A percentile compares a stretch with the other conserved stretches of the same genome.
These are phyloP conservation scores for Aspergillus oerlinghausenensis DNA, from an alignment of 2,329 filamentous ascomycete species.

Conservation along the genomic window DNA sequence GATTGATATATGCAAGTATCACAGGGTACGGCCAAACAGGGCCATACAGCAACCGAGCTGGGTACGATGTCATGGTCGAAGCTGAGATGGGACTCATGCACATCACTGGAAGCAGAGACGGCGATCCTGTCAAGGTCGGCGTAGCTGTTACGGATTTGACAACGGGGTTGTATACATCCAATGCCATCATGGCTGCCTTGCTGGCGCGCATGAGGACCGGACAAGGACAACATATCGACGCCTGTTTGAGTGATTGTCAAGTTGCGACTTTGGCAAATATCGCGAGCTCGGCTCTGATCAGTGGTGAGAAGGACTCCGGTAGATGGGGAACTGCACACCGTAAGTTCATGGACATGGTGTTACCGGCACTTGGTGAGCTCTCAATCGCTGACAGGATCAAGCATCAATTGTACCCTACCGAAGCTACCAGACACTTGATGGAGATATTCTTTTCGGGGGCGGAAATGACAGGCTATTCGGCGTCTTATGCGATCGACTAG, in stretches of 20 bases:
- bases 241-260: conserved; percentile 87
- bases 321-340: conserved; percentile 96
- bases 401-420: conserved; percentile 96
- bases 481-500: conserved; percentile 54
- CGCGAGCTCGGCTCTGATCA: conserved; percentile 84
- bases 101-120: conserved; percentile 84
- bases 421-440: conserved; percentile 65
- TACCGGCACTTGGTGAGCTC: background rate
- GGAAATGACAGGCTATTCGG: conserved; percentile 61
- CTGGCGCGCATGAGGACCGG: conserved; percentile 70
- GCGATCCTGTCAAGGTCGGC: conserved; percentile 92
- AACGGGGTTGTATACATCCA: conserved; percentile 90
- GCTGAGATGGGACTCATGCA: conserved; percentile 98
- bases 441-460: conserved; percentile 60
- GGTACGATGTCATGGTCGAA: conserved; percentile 99
- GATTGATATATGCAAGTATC: conserved; percentile 89
- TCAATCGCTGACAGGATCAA: conserved; percentile 36
- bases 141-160: conserved; percentile 96
- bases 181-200: conserved; percentile 90
- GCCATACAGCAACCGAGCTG: conserved; percentile 78
- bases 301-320: conserved; percentile 78
- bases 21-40: conserved; percentile 96
- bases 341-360: conserved; percentile 35
- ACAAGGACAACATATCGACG: conserved; percentile 86
- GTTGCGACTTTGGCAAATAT: conserved; percentile 94